Conservation (phyloP, 2,329 filamentous ascomycete genomes). For the Fusarium chlamydosporum region DNA sequence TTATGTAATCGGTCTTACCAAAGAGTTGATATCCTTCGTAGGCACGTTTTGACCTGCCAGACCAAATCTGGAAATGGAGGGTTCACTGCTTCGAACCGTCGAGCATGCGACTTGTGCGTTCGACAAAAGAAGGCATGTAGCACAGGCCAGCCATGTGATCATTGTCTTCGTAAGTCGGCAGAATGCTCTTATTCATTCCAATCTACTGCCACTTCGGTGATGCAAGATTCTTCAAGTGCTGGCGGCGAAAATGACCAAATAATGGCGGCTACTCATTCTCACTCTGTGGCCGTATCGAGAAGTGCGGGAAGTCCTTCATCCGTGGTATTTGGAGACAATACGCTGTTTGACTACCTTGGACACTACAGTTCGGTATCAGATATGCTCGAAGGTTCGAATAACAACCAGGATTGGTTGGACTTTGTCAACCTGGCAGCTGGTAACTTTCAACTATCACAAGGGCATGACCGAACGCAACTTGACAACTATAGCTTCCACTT, state of each 20-base stretch:
- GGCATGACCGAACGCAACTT: neutral
- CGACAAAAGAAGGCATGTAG: slow-evolving; percentile 15
- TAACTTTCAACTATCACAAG: neutral
- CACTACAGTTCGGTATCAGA: slow-evolving; percentile 9
- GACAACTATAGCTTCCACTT: slow-evolving; percentile 7
- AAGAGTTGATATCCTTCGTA: slow-evolving; percentile 3
- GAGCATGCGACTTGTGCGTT: slow-evolving; percentile 8
- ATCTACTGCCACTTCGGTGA: no score
- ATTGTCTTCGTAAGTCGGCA: neutral
- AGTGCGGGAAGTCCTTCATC: neutral
- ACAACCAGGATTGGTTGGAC: slow-evolving; percentile 1
- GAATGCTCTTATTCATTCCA: neutral
- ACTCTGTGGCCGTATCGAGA: no score
- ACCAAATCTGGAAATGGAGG: neutral
- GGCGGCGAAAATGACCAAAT: rapidly evolving
- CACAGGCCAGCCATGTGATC: neutral
- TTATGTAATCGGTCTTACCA: slow-evolving; percentile 7
- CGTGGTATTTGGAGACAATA: neutral
- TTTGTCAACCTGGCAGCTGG: neutral
- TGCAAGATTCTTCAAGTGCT: no score
- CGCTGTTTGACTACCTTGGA: slow-evolving; percentile 7
- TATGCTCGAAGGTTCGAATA: neutral
- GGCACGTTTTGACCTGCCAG: neutral
- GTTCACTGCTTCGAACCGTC: neutral
- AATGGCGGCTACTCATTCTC: neutral